Conservation (phyloP, 228 moss, liverwort and hornwort genomes). For the Sphagnum fallax region DNA sequence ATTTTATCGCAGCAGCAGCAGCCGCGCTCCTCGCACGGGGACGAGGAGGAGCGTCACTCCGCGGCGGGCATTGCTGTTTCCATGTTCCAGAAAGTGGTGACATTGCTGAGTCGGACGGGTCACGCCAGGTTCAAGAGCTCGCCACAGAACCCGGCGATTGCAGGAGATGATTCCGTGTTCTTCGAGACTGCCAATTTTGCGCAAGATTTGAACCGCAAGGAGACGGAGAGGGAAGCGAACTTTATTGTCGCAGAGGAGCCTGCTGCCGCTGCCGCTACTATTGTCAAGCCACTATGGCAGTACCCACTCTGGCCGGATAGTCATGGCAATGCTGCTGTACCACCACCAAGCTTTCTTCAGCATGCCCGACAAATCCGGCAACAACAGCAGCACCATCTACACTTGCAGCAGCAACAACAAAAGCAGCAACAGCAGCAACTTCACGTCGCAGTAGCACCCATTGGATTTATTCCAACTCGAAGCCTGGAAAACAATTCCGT, state of each 20-base stretch:
- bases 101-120: slow-evolving; percentile 13
- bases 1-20: slow-evolving; percentile 54
- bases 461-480: too few species aligned
- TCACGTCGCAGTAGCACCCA: not conserved
- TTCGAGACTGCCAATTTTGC: not conserved
- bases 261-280: slow-evolving; percentile 7
- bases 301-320: slow-evolving; percentile 3
- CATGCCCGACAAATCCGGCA: slow-evolving; percentile 13
- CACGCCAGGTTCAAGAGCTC: slow-evolving; percentile 17
- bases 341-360: slow-evolving; percentile 20
- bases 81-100: slow-evolving; percentile 16
- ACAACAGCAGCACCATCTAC: slow-evolving; percentile 21
- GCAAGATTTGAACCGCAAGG: slow-evolving; percentile 1
- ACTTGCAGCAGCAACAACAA: slow-evolving; percentile 19
- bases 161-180: slow-evolving; percentile 8
- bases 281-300: too few species aligned
- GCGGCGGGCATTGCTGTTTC: slow-evolving; percentile 13
- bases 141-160: slow-evolving; percentile 18
- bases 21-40: slow-evolving; percentile 5
- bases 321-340: slow-evolving; percentile 30
- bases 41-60: slow-evolving; percentile 41
- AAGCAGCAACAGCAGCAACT: not conserved
- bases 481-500: too few species aligned
- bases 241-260: too few species aligned
- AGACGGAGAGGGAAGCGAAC: not conserved